A percentile compares a stretch with the other conserved stretches of the same genome.
phyloP scores from a whole-genome alignment of 495 filamentous ascomycete genomes.

The Parachaetomium inaequale region DNA sequence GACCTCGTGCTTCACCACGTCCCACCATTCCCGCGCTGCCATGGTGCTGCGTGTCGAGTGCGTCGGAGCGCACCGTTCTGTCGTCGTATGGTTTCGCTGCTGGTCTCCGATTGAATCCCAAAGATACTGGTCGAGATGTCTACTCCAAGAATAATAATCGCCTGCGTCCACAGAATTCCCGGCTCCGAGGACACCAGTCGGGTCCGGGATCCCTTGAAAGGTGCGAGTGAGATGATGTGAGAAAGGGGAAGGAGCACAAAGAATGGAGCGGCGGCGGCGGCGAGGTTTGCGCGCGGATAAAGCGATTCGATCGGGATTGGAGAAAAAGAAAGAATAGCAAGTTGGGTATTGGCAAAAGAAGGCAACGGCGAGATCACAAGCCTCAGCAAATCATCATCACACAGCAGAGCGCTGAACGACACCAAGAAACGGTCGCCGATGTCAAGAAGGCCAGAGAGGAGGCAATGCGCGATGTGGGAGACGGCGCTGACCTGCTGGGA shows the following conservation, averaged over 20 bases:
- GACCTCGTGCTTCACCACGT: constrained; percentile 7
- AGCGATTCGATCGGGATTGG: not conserved
- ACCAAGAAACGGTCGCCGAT: not conserved
- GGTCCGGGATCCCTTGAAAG: not conserved
- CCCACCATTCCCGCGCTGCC: constrained; percentile 13
- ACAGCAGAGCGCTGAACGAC: not conserved
- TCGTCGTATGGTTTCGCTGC: not conserved
- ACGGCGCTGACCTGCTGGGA: not conserved
- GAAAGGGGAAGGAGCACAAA: constrained; percentile 5
- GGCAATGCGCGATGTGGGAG: not conserved
- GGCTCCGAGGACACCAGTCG: not conserved
- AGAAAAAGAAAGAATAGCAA: constrained; percentile 13
- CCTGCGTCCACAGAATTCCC: not conserved
- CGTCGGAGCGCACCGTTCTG: not conserved
- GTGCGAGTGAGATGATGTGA: not conserved
- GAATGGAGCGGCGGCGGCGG: constrained; percentile 7
- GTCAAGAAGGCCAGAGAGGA: not conserved
- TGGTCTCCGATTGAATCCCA: not conserved
- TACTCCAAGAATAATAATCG: not conserved
- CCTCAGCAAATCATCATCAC: constrained; percentile 5
- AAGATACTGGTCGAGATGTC: not conserved
- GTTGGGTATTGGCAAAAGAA: constrained; percentile 4
- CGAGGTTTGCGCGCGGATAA: not conserved
- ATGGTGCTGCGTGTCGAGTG: not conserved
- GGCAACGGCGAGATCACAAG: not conserved